Conservation (phyloP, 176 grass and related monocot genomes). For the Melocanna baccifera region DNA sequence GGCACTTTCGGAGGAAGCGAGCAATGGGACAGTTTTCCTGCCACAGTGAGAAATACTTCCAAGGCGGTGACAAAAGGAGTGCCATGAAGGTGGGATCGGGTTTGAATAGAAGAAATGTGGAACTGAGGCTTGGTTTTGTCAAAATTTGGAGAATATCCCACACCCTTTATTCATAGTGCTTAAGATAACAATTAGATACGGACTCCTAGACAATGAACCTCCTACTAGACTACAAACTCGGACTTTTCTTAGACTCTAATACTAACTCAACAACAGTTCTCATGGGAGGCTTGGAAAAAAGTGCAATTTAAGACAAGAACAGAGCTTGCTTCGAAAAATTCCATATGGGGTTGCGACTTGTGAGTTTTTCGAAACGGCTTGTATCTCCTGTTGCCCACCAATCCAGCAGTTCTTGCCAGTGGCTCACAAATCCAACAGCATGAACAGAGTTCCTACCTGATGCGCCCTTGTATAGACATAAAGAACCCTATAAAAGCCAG, state of each 20-base stretch:
- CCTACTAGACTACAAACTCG: background rate
- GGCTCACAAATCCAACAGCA: background rate
- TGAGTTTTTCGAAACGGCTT: background rate
- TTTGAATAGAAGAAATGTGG: background rate
- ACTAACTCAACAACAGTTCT: background rate
- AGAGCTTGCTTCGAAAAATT: background rate
- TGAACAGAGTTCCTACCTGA: background rate
- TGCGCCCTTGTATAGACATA: background rate
- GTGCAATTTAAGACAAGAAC: background rate
- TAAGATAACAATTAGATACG: background rate
- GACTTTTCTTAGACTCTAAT: background rate
- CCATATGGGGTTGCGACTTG: background rate
- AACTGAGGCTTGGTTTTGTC: background rate
- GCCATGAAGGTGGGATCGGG: background rate
- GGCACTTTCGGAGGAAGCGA: background rate
- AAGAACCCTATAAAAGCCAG: constrained; percentile 9
- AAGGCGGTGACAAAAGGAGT: background rate
- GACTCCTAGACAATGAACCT: background rate
- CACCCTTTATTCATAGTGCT: background rate
- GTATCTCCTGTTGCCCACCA: background rate
- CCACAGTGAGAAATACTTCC: background rate
- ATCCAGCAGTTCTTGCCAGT: background rate
- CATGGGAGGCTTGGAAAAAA: background rate
- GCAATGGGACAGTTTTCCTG: background rate
- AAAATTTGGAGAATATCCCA: background rate